phyloP scores from a whole-genome alignment of 345 rosid species.

The Gossypium raimondii region DNA sequence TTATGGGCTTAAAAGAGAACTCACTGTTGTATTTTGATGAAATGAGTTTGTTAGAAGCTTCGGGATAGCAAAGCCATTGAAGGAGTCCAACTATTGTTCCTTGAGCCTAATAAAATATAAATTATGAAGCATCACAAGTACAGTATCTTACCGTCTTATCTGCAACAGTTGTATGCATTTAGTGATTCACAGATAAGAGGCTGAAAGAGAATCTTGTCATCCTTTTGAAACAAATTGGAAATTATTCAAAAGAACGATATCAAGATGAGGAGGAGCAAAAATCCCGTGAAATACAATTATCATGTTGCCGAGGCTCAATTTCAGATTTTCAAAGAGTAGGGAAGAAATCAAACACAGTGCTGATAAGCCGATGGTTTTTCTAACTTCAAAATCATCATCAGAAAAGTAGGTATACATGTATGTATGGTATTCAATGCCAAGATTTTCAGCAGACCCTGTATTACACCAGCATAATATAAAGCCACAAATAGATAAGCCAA shows the following conservation, averaged over 20 bases:
- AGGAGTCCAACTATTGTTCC: constrained; percentile 26
- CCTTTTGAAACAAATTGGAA: background rate
- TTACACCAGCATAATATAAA: background rate
- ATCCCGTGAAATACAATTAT: background rate
- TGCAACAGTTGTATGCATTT: background rate
- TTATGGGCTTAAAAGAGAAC: background rate
- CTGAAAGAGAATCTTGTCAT: background rate
- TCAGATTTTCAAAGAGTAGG: background rate
- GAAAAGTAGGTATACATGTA: background rate
- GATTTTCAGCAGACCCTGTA: background rate
- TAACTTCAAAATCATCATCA: background rate
- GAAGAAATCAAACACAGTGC: background rate
- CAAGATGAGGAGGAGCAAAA: background rate
- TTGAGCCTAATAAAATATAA: constrained; percentile 27
- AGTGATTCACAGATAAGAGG: background rate
- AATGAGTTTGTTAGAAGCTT: constrained; percentile 21
- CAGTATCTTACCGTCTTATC: background rate
- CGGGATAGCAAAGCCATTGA: constrained; percentile 37
- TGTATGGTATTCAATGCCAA: background rate
- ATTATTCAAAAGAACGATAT: background rate
- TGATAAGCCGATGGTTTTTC: too few species aligned
- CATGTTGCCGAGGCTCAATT: background rate
- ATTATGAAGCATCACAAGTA: background rate
- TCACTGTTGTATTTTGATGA: constrained; percentile 47
- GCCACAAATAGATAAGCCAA: background rate